Base-by-base conservation (phyloP, 352 stramenopile genomes). In the Phytophthora melonis region DNA sequence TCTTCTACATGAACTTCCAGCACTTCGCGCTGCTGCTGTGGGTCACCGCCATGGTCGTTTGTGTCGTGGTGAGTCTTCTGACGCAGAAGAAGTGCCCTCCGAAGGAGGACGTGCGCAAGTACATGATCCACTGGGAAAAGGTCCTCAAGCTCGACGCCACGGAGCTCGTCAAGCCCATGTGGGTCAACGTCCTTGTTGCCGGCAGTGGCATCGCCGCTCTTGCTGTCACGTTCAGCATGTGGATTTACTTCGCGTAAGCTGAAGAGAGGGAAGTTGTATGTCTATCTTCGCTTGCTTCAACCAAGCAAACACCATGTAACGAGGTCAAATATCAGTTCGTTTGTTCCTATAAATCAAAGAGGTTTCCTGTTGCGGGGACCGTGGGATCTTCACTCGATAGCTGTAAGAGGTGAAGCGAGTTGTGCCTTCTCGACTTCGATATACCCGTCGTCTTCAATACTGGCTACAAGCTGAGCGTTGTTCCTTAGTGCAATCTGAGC, bases 1-100 rank as follows among this genome's bases (percentile, higher is more conserved):
- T 90, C 57, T 90, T 90, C 63, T 88, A 88, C 74, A 88, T 92
- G 76, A 87, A 90, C 70, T 92, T 92, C 66, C 78, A 89, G 71
- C 83, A 90, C 70, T 92, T 89, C 67, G 81, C 84, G 3, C 74
- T 87, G 70, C 50, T 92, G 53, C 72, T 89, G 47, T 91, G 81
- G 82, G 61, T 84, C 60, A 83, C 75, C 14, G 69, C 81, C 2
- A 60, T 82, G 55, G 36, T 86, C 19, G 71, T 90, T n/a, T 88
- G 82, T 55, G 70, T 92, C 19, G 56, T 78, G 53, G 79, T 91
- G 21, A 88, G 83, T 67, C 59, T 90, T 11, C 62, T 84, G 34
- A 90, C 81, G 6, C 70, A 75, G 30, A 75, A 84, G 56, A 88
- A 84, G 53, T 73, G 58, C 30, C 74, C 50, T 23, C 80, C 78